phyloP scores from a whole-genome alignment of 176 grass and related monocot genomes.

The Eragrostis nindensis region DNA sequence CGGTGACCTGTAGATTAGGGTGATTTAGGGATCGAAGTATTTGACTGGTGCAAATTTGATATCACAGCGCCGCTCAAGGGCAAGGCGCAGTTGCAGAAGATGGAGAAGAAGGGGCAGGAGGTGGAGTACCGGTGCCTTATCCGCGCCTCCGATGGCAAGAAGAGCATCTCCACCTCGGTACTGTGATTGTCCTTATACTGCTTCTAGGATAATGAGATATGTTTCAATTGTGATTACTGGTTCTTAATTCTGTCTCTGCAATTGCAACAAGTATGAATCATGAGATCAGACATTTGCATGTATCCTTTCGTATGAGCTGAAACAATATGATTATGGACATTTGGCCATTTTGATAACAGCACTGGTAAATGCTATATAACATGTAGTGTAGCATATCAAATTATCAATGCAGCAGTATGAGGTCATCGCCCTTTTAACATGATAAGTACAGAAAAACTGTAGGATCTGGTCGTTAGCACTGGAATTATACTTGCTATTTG shows the following conservation, averaged over 20 bases:
- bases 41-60: constrained; percentile 5
- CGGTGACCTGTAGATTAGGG: constrained; percentile 11
- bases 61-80: constrained; percentile 71
- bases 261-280: background rate
- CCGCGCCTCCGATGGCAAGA: constrained; percentile 78
- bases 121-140: constrained; percentile 76
- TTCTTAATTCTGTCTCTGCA: background rate
- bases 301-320: background rate
- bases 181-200: background rate
- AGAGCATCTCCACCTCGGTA: constrained; percentile 91
- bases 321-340: background rate
- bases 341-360: background rate
- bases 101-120: constrained; percentile 58
- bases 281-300: background rate
- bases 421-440: background rate
- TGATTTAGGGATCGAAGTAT: background rate
- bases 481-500: background rate
- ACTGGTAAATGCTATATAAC: background rate
- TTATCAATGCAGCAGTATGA: background rate
- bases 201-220: background rate
- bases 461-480: background rate
- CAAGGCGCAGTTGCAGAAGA: constrained; percentile 59
- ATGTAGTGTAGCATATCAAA: background rate
- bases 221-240: background rate
- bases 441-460: background rate